phyloP scores from a whole-genome alignment of 495 filamentous ascomycete genomes.

The Trypethelium eluteriae region DNA sequence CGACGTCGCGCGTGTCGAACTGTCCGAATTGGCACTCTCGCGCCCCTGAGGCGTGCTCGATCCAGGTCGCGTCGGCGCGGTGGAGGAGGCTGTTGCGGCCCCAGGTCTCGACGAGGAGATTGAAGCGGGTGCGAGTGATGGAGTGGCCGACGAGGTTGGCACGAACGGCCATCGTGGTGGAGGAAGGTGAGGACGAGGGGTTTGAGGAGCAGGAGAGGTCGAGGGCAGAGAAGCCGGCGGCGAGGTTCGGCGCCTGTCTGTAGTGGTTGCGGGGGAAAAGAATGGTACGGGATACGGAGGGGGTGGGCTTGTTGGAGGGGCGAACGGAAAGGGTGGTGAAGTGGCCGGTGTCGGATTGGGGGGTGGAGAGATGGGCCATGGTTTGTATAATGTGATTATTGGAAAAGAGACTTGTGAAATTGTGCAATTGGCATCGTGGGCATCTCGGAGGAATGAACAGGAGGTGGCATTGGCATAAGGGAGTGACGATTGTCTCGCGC shows the following conservation, averaged over 20 bases:
- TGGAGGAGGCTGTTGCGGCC: slow-evolving; percentile 11
- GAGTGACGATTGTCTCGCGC: not conserved
- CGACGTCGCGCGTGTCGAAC: slow-evolving; percentile 6
- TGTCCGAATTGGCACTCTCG: slow-evolving; percentile 20
- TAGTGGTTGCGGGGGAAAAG: slow-evolving; percentile 20
- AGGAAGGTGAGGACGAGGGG: slow-evolving; percentile 11
- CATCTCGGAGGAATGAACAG: not conserved
- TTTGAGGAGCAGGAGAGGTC: slow-evolving; percentile 23
- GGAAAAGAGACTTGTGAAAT: not conserved
- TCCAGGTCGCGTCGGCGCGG: slow-evolving; percentile 17
- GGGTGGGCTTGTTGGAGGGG: slow-evolving; percentile 3
- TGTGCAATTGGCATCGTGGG: slow-evolving; percentile 2
- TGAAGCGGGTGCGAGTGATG: slow-evolving; percentile 16
- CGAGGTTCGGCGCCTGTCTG: slow-evolving; percentile 18
- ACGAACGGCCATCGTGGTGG: slow-evolving; percentile 6
- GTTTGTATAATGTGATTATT: not conserved
- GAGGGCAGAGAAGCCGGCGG: slow-evolving; percentile 21
- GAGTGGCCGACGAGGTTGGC: slow-evolving; percentile 20
- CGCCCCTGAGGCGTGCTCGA: slow-evolving; percentile 20
- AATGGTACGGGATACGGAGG: slow-evolving; percentile 17
- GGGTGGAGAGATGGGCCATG: slow-evolving; percentile 18
- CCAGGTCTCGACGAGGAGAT: slow-evolving; percentile 21
- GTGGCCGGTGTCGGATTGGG: slow-evolving; percentile 16
- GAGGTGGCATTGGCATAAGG: not conserved
- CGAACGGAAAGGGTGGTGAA: slow-evolving; percentile 20